Conservation (phyloP, 78 protist species). For the Diacronema lutheri region DNA sequence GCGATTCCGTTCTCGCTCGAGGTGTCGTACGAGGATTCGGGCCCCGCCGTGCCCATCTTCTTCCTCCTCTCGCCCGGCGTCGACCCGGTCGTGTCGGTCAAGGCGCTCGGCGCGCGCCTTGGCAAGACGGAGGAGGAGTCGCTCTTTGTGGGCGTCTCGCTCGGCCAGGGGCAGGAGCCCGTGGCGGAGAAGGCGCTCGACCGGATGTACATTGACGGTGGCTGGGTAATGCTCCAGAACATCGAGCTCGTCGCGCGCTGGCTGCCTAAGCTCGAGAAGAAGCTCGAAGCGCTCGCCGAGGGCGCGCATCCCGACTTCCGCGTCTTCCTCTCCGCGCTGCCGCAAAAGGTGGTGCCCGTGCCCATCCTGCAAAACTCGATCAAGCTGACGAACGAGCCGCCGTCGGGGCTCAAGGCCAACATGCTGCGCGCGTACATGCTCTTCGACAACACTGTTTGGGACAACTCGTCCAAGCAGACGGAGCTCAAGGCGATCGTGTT, state of each 20-base stretch:
- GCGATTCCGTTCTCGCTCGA: constrained; percentile 14
- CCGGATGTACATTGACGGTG: constrained; percentile 21
- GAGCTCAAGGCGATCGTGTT: constrained; percentile 72
- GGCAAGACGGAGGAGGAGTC: background rate
- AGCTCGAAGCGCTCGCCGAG: constrained; percentile 43
- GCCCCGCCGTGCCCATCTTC: constrained; percentile 62
- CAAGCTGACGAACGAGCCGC: constrained; percentile 92
- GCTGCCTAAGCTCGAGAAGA: constrained; percentile 72
- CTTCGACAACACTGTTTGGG: constrained; percentile 24
- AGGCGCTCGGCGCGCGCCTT: constrained; percentile 35
- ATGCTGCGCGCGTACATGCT: background rate
- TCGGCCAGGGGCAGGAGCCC: constrained; percentile 89
- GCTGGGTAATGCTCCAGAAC: constrained; percentile 82
- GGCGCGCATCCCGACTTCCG: constrained; percentile 55
- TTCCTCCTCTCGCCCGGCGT: constrained; percentile 86
- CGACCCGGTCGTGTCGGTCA: constrained; percentile 75
- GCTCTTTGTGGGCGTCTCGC: constrained; percentile 39
- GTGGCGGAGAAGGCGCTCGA: constrained; percentile 67
- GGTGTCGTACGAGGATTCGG: constrained; percentile 44
- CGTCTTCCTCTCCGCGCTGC: constrained; percentile 69
- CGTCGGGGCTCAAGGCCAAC: constrained; percentile 57
- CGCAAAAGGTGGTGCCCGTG: constrained; percentile 44
- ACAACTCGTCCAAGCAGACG: constrained; percentile 49
- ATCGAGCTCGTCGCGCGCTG: constrained; percentile 73
- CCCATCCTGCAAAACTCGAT: constrained; percentile 51